Percentiles rank a stretch among this genome's conserved stretches.
Evolutionary conservation across 176 grass and related monocot genomes (phyloP).

Genomic region (Triticum turgidum): DNA sequence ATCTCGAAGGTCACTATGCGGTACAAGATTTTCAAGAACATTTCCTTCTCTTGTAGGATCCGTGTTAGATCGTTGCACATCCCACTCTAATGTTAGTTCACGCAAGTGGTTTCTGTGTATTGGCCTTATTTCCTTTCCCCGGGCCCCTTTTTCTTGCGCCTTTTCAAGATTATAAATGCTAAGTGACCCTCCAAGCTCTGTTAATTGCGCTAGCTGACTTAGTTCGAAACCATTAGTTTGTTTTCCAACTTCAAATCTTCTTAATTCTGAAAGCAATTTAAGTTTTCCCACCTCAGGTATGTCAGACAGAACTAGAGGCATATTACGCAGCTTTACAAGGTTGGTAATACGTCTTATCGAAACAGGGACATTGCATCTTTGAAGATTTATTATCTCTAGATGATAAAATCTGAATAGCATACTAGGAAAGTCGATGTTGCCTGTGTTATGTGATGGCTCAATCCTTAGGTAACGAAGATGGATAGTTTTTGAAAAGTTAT

Average conservation of each 20-base stretch:
- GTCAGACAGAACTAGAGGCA: neutral
- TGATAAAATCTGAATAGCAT: neutral
- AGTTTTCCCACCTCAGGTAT: conserved; percentile 3
- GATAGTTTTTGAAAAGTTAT: neutral
- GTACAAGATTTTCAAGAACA: neutral
- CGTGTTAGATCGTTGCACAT: too few relatives aligned
- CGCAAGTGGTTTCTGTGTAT: neutral
- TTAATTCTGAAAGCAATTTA: neutral
- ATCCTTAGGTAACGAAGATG: conserved; percentile 30
- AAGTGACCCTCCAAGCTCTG: neutral
- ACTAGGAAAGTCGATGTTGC: neutral
- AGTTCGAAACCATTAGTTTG: neutral
- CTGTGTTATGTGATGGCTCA: neutral
- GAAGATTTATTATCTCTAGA: neutral
- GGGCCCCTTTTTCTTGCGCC: neutral
- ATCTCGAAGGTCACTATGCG: neutral
- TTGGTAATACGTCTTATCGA: neutral
- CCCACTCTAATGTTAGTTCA: neutral
- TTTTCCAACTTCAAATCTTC: neutral
- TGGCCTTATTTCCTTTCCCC: neutral
- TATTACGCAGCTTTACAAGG: neutral
- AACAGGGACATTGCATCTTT: fast-evolving
- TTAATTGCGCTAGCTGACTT: neutral
- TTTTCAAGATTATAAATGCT: neutral
- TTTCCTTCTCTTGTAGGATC: neutral